Percentiles rank a stretch among this genome's conserved stretches.
phyloP scores from a whole-genome alignment of 257 asterid species.

The Nemophila menziesii region DNA sequence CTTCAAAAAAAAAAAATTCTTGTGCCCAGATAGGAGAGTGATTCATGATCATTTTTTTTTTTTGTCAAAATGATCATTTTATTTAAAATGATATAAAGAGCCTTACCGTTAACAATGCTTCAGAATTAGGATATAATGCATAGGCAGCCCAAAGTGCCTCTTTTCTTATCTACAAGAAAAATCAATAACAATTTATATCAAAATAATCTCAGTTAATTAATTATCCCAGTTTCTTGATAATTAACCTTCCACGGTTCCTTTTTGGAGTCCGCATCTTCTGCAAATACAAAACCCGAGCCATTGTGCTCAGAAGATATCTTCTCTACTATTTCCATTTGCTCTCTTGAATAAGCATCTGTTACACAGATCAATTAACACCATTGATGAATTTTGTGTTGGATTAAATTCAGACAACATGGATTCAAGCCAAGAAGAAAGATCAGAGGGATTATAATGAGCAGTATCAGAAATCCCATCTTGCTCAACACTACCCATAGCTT shows the following conservation, averaged over 20 bases:
- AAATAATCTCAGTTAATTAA: neutral
- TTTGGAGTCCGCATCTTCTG: conserved; percentile 79
- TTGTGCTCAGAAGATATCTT: conserved; percentile 78
- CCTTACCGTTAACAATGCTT: conserved; percentile 84
- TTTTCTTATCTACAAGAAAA: conserved; percentile 60
- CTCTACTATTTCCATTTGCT: conserved; percentile 78
- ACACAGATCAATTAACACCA: conserved; percentile 15
- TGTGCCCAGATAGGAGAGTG: too few relatives aligned
- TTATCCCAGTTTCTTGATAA: too few relatives aligned
- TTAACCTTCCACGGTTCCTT: conserved; percentile 92
- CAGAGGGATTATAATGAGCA: conserved; percentile 66
- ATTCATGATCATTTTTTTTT: too few relatives aligned
- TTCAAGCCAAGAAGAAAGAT: conserved; percentile 64
- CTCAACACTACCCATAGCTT: conserved; percentile 48
- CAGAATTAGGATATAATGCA: conserved; percentile 73
- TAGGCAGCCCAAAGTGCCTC: conserved; percentile 99
- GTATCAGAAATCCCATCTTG: conserved; percentile 54
- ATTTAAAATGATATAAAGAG: too few relatives aligned
- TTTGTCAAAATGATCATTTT: too few relatives aligned
- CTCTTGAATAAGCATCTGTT: conserved; percentile 75
- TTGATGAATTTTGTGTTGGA: too few relatives aligned
- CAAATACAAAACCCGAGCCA: conserved; percentile 84
- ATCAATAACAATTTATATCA: neutral
- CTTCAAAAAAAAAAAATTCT: too few relatives aligned
- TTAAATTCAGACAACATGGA: conserved; percentile 48